These are phyloP conservation scores for Wickerhamiella alocasiicola DNA, from an alignment of 805 yeast species.

Conservation along the genomic window DNA sequence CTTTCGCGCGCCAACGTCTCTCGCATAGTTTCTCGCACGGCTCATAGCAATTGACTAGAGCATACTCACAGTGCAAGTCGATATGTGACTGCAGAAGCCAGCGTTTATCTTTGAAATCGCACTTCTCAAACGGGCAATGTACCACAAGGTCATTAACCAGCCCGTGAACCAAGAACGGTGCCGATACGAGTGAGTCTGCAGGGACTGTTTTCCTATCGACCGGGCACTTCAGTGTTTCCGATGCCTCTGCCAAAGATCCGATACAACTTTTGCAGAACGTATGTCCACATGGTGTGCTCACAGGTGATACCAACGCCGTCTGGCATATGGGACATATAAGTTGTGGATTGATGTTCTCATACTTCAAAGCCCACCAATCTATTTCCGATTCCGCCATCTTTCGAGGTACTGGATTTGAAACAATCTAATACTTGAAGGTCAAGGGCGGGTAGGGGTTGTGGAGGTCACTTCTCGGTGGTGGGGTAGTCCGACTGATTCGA, in stretches of 20 bases:
- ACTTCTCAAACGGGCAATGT: conserved; percentile 47
- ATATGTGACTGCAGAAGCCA: conserved; percentile 48
- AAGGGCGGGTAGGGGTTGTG: no score
- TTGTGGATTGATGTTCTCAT: conserved; percentile 21
- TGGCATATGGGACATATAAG: conserved; percentile 53
- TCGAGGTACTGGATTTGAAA: no score
- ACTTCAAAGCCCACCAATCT: conserved; percentile 25
- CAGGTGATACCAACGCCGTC: conserved; percentile 47
- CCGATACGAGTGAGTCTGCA: conserved; percentile 30
- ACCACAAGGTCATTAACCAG: conserved; percentile 51
- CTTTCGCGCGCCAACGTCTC: conserved; percentile 14
- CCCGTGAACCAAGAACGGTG: conserved; percentile 48
- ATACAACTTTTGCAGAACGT: conserved; percentile 38
- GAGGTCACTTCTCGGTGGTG: no score
- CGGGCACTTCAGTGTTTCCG: conserved; percentile 35
- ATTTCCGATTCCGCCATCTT: no score
- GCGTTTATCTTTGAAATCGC: conserved; percentile 43
- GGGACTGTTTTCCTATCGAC: conserved; percentile 43
- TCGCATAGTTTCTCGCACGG: conserved; percentile 19
- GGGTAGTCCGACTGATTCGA: no score
- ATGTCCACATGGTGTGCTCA: conserved; percentile 55
- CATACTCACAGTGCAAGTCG: conserved; percentile 30
- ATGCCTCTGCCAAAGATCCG: conserved; percentile 12
- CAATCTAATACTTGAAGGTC: no score
- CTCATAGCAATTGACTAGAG: conserved; percentile 29